phyloP scores from a whole-genome alignment of 257 asterid species.

The Jacaranda mimosifolia region DNA sequence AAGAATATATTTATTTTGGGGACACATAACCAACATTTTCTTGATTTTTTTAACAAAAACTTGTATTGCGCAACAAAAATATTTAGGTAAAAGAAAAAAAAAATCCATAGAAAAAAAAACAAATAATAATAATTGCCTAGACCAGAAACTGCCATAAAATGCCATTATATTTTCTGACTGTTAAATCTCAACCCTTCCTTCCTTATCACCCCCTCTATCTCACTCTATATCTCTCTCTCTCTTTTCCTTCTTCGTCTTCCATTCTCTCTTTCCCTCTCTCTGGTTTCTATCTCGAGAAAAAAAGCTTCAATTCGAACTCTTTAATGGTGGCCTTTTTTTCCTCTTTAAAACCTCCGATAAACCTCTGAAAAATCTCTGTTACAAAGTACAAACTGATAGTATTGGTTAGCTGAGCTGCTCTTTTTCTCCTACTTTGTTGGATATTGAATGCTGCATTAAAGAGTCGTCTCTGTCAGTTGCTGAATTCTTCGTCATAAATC shows the following conservation, averaged over 20 bases:
- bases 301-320: constrained; percentile 34
- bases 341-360: constrained; percentile 42
- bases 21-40: no score
- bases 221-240: constrained; percentile 32
- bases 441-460: constrained; percentile 63
- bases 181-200: constrained; percentile 96
- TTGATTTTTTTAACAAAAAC: no score
- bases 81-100: background rate
- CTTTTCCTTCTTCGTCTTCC: constrained; percentile 28
- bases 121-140: constrained; percentile 35
- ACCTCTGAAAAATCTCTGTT: constrained; percentile 19
- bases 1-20: no score
- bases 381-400: constrained; percentile 24
- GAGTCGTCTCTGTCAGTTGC: constrained; percentile 36
- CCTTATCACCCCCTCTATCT: constrained; percentile 76
- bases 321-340: constrained; percentile 44
- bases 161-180: constrained; percentile 70
- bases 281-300: background rate
- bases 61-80: background rate
- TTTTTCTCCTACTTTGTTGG: constrained; percentile 20
- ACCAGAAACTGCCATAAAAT: constrained; percentile 67
- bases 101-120: background rate
- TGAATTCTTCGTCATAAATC: background rate
- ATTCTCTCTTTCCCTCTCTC: constrained; percentile 32
- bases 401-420: constrained; percentile 23